Percentiles rank a stretch among this genome's conserved stretches.
Evolutionary conservation across 371 early-diverging fungal species (phyloP).

Genomic region (Mortierella sp.): DNA sequence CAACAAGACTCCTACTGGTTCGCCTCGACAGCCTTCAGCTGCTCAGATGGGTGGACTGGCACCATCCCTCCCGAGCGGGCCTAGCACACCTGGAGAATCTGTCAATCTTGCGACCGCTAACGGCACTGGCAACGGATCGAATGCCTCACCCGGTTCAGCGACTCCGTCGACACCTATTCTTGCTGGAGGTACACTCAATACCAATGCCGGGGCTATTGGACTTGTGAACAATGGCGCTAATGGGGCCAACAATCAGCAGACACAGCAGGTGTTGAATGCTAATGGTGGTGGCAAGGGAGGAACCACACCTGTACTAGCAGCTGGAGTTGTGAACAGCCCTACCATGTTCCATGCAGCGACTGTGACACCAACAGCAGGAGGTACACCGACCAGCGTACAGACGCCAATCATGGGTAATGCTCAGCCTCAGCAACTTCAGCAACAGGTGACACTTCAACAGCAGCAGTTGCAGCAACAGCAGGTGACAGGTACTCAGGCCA

Average conservation of each 20-base stretch:
- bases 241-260: slow-evolving; percentile 18
- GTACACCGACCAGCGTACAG: slow-evolving; percentile 31
- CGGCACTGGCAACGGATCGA: slow-evolving; percentile 38
- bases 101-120: slow-evolving; percentile 23
- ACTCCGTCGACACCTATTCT: slow-evolving; percentile 50
- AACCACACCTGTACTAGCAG: slow-evolving; percentile 40
- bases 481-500: slow-evolving; percentile 21
- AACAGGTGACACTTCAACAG: slow-evolving; percentile 25
- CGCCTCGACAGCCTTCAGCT: slow-evolving; percentile 44
- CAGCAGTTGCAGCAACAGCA: slow-evolving; percentile 30
- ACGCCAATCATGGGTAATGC: slow-evolving; percentile 48
- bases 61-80: slow-evolving; percentile 44
- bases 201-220: slow-evolving; percentile 8
- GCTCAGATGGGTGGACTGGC: slow-evolving; percentile 53
- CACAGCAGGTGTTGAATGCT: slow-evolving; percentile 20
- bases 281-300: slow-evolving; percentile 25
- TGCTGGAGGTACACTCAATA: slow-evolving; percentile 28
- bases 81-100: slow-evolving; percentile 49
- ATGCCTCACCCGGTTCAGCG: slow-evolving; percentile 39
- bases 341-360: slow-evolving; percentile 42
- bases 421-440: slow-evolving; percentile 43
- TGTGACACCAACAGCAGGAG: slow-evolving; percentile 20
- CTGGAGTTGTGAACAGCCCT: slow-evolving; percentile 40
- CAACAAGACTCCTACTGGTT: slow-evolving; percentile 51
- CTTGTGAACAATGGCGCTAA: slow-evolving; percentile 6